These are phyloP conservation scores for Boletus tomentosulus DNA, from an alignment of 768 basidiomycete species.

Conservation along the genomic window DNA sequence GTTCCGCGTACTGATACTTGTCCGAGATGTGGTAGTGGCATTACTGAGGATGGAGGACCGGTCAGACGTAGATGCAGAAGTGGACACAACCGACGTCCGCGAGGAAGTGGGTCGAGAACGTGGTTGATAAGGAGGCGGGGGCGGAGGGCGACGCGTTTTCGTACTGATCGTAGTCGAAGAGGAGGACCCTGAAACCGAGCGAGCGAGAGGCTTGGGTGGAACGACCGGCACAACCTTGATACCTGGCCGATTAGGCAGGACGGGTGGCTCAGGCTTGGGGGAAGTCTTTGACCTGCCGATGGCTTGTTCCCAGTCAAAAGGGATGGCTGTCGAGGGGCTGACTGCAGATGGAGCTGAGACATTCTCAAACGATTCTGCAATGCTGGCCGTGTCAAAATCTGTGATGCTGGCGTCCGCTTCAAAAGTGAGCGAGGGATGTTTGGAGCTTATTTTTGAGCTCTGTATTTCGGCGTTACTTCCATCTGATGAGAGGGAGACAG, in stretches of 20 bases:
- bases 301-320: conserved; percentile 51
- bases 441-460: conserved; percentile 17
- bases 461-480: conserved; percentile 29
- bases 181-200: conserved; percentile 34
- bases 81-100: conserved; percentile 35
- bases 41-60: conserved; percentile 59
- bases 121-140: conserved; percentile 29
- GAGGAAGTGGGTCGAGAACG: conserved; percentile 32
- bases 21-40: conserved; percentile 37
- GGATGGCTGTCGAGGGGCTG: conserved; percentile 48
- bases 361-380: conserved; percentile 72
- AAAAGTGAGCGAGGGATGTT: conserved; percentile 44
- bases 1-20: conserved; percentile 34
- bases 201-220: conserved; percentile 28
- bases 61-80: conserved; percentile 49
- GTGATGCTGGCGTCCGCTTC: conserved; percentile 36
- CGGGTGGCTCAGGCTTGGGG: conserved; percentile 36
- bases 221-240: conserved; percentile 13
- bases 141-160: conserved; percentile 36
- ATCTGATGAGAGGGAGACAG: conserved; percentile 75
- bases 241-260: conserved; percentile 45
- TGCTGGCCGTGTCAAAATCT: conserved; percentile 51
- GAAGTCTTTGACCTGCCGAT: conserved; percentile 32
- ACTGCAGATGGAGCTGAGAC: conserved; percentile 51
- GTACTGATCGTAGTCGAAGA: conserved; percentile 35